Evolutionary conservation across 441 rosid species (phyloP), one percentile per base, ranked within the genome.

Genomic region (Erodium trifolium): DNA sequence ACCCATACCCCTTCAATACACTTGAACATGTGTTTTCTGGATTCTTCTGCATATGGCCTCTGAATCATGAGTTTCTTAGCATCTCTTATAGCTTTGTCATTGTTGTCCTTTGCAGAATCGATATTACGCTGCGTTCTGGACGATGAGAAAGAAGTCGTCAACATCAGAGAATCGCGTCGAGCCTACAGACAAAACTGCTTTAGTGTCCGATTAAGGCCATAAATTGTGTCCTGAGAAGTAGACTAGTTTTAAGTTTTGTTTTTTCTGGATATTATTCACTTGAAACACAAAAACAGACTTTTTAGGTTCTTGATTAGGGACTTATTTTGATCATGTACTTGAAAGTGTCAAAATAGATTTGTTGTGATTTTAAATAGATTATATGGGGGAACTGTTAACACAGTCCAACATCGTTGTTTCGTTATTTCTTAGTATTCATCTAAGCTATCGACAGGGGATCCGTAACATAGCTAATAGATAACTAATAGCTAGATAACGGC

Each of bases 41-140:
- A 39, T 66, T 66, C 55, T 43, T 7, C 9, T 37, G 41, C 41
- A 37, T 63, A 13, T 63, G 29, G 39, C 39, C 1, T 23, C 31
- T 34, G 41, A 31, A 14, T 62, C 47, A 29, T 4, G 19, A 67
- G 11, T 31, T 7, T 43, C 27, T 37, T 37, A 8, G 69, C 59
- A 19, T 31, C 17, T 31, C 18, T 5, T 16, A 35, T 65, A 65
- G 13, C 47, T 34, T 68, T 17, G 53, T 45, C 55, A 71, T 51
- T 9, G 57, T 51, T 60, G 31, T 57, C 13, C 10, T 71, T 63
- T 82, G 85, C 89, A 91, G 97, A 93, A 91, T 75, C 85, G 84
- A 27, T 91, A 91, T 82, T 79, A 71, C 43, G 72, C 96, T 14
- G 95, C 93, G 70, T 91, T 93, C 77, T 93, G 97, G 98, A 91